Base-by-base conservation (phyloP, 331 rosid species). In the Rhamnella rubrinervis region DNA sequence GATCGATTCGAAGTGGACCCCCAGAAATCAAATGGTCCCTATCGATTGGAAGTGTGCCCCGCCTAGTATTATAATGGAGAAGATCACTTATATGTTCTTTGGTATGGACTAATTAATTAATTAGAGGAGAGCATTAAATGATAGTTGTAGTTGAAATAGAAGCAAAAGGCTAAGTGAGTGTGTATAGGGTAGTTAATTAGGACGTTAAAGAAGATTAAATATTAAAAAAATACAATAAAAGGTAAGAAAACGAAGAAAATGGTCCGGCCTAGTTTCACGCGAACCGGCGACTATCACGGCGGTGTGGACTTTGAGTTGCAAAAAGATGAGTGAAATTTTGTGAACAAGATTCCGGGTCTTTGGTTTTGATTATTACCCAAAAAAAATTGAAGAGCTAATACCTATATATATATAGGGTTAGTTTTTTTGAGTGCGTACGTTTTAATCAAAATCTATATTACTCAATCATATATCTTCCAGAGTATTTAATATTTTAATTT, bases 241-340 rank as follows among this genome's bases (percentile, higher is more conserved):
- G 13, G 1, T 10, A 52, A 52, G 25, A 12, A 37, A 49, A 62
- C 61, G 41, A 80, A 55, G 31, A 74, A 70, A 64, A 74, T 78
- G 71, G 78, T 65, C 49, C 17, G 71, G 70, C 81, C 79, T 79
- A 52, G 83, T 71, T 68, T 83, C 80, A 74, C 74, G 80, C 70
- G 86, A 84, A 81, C 73, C 79, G 72, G 83, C 91, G 87, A 70
- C 61, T 69, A 89, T 92, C 89, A 80, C 92, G 92, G 87, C 66
- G 77, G 82, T 74, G 72, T 77, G 65, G 76, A 70, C 85, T 80
- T 85, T 57, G 65, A 73, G 81, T 55, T 49, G 47, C 56, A 63
- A 57, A 55, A 61, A 56, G 44, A 55, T 53, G 59, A 31, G 60
- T 13, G 65, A 47, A 53, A n/a, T 10, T 47, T 44, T 35, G 23